Evolutionary conservation across 148 eudicot species (phyloP).

Genomic region (Vaccinium myrtillus): DNA sequence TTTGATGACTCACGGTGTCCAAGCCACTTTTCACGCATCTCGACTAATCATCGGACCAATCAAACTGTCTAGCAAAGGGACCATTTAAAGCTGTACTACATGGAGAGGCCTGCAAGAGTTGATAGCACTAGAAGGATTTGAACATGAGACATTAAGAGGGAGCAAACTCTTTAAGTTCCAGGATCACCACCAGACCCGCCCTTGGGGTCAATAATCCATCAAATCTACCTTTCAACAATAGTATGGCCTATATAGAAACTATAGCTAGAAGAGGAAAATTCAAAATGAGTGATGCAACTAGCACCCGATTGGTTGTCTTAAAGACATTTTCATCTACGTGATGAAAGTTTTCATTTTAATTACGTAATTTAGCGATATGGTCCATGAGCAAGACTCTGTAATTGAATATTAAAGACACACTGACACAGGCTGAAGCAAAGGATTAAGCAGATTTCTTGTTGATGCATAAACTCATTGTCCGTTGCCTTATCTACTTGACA

Average conservation of each 20-base stretch:
- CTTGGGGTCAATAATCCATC: no score
- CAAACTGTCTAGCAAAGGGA: no score
- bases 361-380: neutral
- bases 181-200: no score
- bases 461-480: neutral
- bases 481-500: neutral
- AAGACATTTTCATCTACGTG: neutral
- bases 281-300: neutral
- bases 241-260: neutral
- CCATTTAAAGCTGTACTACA: no score
- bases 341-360: neutral
- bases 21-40: no score
- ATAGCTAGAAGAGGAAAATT: neutral
- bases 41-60: no score
- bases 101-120: no score
- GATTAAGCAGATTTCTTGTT: neutral
- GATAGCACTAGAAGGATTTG: no score
- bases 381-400: neutral
- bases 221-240: no score
- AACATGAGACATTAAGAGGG: no score
- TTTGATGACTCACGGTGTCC: no score
- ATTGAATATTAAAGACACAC: neutral
- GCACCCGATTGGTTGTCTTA: neutral
- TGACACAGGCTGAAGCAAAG: neutral
- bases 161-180: no score